A percentile compares a stretch with the other conserved stretches of the same genome.
These are phyloP conservation scores for Dichotomopilus funicola DNA, from an alignment of 2,329 filamentous ascomycete genomes.

Conservation along the genomic window DNA sequence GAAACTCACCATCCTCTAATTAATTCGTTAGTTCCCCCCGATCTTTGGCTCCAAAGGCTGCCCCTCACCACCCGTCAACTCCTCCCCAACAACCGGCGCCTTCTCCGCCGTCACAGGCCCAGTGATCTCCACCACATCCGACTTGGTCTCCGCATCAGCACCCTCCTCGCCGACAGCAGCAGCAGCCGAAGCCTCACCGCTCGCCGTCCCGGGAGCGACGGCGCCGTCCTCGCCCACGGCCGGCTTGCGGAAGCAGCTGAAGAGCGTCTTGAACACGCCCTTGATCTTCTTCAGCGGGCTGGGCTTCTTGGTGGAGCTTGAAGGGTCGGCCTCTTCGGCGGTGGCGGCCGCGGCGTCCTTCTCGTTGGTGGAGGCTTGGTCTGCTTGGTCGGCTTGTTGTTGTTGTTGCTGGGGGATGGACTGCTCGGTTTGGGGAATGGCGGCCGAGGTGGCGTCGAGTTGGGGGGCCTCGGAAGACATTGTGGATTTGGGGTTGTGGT, in stretches of 20 bases:
- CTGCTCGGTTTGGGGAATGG: constrained; percentile 1
- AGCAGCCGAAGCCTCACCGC: not conserved
- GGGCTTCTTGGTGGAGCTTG: constrained; percentile 4
- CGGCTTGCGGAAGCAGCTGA: constrained; percentile 12
- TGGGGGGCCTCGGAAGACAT: constrained; percentile 9
- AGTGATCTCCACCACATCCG: no score
- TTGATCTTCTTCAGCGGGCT: constrained; percentile 10
- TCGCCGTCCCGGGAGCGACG: not conserved
- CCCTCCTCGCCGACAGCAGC: not conserved
- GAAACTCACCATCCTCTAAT: no score
- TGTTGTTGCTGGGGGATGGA: not conserved
- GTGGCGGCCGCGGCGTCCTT: not conserved
- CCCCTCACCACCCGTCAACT: no score
- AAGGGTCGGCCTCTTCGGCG: not conserved
- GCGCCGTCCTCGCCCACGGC: not conserved
- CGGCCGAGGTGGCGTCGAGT: not conserved
- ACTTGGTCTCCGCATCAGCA: no score
- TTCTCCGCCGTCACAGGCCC: no score
- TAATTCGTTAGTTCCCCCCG: no score
- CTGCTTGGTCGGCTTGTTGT: not conserved
- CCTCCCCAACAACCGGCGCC: no score
- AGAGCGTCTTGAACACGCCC: constrained; percentile 8
- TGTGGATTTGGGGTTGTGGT: not conserved
- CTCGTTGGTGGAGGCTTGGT: not conserved
- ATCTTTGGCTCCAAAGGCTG: no score